Evolutionary conservation across 305 asterid species (phyloP).

Genomic region (Galium porrigens): DNA sequence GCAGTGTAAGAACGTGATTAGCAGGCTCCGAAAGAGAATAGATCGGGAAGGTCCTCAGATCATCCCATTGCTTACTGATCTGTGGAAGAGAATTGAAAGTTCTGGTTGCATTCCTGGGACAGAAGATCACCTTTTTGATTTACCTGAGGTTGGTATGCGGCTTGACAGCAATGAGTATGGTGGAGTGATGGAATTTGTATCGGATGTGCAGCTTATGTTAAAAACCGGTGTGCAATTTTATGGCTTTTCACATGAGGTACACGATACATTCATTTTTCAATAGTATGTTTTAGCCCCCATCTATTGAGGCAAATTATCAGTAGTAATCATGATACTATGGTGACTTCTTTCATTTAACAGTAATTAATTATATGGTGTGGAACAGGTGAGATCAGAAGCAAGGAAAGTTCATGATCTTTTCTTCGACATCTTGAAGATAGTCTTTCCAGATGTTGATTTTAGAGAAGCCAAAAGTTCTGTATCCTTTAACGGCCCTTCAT

Average conservation of each 20-base stretch:
- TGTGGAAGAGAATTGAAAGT: conserved; percentile 73
- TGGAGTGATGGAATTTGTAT: conserved; percentile 62
- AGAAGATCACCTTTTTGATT: conserved; percentile 51
- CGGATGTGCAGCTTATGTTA: conserved; percentile 83
- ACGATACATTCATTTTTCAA: background rate
- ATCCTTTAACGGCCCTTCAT: conserved; percentile 38
- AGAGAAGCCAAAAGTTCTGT: conserved; percentile 62
- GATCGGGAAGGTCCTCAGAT: conserved; percentile 81
- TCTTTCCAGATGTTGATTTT: conserved; percentile 74
- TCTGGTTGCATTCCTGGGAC: conserved; percentile 35
- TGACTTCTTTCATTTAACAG: background rate
- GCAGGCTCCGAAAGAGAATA: conserved; percentile 77
- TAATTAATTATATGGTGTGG: conserved; percentile 16
- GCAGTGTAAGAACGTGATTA: conserved; percentile 83
- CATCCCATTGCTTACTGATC: conserved; percentile 69
- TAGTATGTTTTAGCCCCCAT: background rate
- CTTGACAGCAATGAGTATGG: conserved; percentile 56
- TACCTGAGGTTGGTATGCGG: conserved; percentile 52
- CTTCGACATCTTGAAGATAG: conserved; percentile 70
- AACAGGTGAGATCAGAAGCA: conserved; percentile 84
- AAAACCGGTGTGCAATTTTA: conserved; percentile 56
- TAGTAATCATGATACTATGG: background rate
- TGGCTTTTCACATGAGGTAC: conserved; percentile 70
- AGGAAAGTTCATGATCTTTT: conserved; percentile 90
- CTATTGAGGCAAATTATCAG: background rate